These are phyloP conservation scores for Zymoseptoria pseudotritici DNA, from an alignment of 2,329 filamentous ascomycete species.

Conservation along the genomic window DNA sequence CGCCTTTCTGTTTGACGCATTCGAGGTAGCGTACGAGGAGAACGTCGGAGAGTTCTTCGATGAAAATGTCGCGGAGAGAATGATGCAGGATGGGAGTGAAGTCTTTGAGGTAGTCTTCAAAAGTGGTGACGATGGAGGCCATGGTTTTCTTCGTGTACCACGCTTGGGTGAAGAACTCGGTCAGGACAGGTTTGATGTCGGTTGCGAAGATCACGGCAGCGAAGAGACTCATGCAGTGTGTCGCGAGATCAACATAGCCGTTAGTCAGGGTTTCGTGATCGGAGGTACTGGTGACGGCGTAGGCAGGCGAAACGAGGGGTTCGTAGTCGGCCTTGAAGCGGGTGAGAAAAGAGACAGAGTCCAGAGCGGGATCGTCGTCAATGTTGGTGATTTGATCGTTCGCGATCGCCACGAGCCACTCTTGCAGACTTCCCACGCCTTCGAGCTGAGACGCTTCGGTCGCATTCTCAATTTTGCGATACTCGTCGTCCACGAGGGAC, in stretches of 20 bases:
- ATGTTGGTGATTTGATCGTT: conserved; percentile 99
- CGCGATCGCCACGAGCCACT: conserved; percentile 93
- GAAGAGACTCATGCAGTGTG: conserved; percentile 84
- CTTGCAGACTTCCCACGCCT: conserved; percentile 64
- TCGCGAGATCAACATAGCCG: conserved; percentile 90
- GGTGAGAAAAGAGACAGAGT: conserved; percentile 71
- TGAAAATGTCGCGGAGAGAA: conserved; percentile 80
- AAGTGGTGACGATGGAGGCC: conserved; percentile 88
- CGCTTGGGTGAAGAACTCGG: conserved; percentile 79
- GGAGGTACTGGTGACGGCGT: conserved; percentile 61
- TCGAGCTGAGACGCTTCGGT: conserved; percentile 56
- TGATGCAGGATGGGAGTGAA: conserved; percentile 79
- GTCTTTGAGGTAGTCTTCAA: conserved; percentile 85
- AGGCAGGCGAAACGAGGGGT: conserved; percentile 69
- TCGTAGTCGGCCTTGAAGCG: conserved; percentile 80
- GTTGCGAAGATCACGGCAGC: conserved; percentile 80
- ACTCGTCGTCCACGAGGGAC: conserved; percentile 79
- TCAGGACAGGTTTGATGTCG: conserved; percentile 69
- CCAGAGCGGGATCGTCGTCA: conserved; percentile 68
- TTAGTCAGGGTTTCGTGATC: conserved; percentile 74
- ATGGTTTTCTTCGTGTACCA: conserved; percentile 87
- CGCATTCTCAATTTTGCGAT: conserved; percentile 58
- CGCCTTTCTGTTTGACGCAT: conserved; percentile 79
- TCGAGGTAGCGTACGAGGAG: conserved; percentile 79
- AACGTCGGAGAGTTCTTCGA: conserved; percentile 89